These are phyloP conservation scores for Amylostereum chailletii DNA, from an alignment of 1,284 basidiomycete species.

Conservation along the genomic window DNA sequence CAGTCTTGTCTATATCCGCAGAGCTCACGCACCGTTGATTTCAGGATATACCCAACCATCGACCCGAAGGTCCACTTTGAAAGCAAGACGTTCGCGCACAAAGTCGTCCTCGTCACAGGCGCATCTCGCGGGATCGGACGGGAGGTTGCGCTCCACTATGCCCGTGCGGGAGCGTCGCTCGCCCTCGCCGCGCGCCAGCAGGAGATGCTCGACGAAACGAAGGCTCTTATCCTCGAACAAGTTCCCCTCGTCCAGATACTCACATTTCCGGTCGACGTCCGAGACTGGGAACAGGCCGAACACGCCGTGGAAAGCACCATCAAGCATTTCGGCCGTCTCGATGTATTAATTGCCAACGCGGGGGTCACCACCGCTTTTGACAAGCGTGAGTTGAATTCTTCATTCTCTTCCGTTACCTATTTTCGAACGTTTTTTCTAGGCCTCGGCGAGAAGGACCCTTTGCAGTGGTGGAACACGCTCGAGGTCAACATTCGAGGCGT, in stretches of 20 bases:
- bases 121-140: not conserved
- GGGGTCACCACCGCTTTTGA: not conserved
- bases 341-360: not conserved
- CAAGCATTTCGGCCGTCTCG: not conserved
- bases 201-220: not conserved
- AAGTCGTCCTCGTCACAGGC: not conserved
- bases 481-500: not conserved
- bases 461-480: not conserved
- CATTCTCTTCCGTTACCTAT: not conserved
- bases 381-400: not conserved
- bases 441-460: not conserved
- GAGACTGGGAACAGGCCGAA: not conserved
- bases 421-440: not conserved
- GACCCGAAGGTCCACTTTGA: not conserved
- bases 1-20: too few relatives aligned
- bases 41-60: not conserved
- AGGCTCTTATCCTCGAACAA: not conserved
- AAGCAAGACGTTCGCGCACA: not conserved
- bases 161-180: not conserved
- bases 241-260: not conserved
- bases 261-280: not conserved
- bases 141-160: not conserved
- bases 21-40: not conserved
- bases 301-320: not conserved
- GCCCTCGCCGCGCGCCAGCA: not conserved